phyloP scores from a whole-genome alignment of 2,329 filamentous ascomycete species.

The Chalaropsis thielavioides region DNA sequence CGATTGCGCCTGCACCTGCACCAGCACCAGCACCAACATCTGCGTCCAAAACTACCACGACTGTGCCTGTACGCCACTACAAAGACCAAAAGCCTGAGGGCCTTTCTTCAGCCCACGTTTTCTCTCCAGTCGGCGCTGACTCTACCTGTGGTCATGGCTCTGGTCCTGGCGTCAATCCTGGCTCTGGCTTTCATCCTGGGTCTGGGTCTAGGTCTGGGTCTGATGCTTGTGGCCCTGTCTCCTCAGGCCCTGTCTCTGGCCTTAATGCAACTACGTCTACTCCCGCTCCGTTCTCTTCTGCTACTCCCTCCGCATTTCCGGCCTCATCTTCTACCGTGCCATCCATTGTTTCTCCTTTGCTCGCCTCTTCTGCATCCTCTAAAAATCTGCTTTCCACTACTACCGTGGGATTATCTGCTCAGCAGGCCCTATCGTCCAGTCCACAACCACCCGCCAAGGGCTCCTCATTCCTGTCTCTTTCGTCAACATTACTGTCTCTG shows the following conservation, averaged over 20 bases:
- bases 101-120: constrained; percentile 15
- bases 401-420: constrained; percentile 13
- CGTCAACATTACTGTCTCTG: constrained; percentile 11
- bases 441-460: constrained; percentile 5
- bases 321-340: constrained; percentile 9
- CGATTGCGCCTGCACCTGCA: neutral
- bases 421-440: constrained; percentile 7
- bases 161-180: constrained; percentile 4
- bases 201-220: neutral
- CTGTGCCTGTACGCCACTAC: neutral
- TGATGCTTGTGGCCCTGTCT: constrained; percentile 1
- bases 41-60: neutral
- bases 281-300: constrained; percentile 19
- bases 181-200: constrained; percentile 1
- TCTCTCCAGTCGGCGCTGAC: constrained; percentile 1
- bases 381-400: constrained; percentile 12
- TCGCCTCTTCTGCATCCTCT: constrained; percentile 1
- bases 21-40: neutral
- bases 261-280: constrained; percentile 13
- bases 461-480: constrained; percentile 8
- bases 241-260: constrained; percentile 19
- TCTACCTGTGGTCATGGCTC: constrained; percentile 6
- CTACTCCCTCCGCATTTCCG: constrained; percentile 15
- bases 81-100: neutral
- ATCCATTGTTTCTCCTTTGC: neutral